These are phyloP conservation scores for Phytophthora pseudosyringae DNA, from an alignment of 352 stramenopile species.

Conservation along the genomic window DNA sequence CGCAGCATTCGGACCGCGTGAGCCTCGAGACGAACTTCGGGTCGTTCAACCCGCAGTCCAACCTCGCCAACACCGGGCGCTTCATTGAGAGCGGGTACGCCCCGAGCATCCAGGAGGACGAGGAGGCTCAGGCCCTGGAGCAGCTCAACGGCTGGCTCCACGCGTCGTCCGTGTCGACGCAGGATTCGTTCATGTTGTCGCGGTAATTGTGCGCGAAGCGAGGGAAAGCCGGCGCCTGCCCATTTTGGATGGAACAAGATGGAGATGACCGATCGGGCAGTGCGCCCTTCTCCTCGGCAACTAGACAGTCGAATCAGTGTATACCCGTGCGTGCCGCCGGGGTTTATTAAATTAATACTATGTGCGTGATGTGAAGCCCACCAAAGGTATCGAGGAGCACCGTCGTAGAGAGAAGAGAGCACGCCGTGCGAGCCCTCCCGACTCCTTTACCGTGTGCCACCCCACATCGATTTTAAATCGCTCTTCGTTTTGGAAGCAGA, in stretches of 20 bases:
- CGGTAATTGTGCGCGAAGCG: slow-evolving; percentile 28
- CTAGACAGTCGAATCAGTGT: slow-evolving; percentile 26
- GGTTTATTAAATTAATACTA: slow-evolving; percentile 39
- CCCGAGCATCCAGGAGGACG: slow-evolving; percentile 72
- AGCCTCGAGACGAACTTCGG: slow-evolving; percentile 81
- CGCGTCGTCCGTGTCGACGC: slow-evolving; percentile 68
- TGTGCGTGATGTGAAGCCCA: slow-evolving; percentile 31
- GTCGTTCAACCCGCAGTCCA: slow-evolving; percentile 60
- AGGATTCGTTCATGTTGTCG: slow-evolving; percentile 54
- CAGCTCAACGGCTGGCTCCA: slow-evolving; percentile 71
- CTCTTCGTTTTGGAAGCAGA: too few species aligned
- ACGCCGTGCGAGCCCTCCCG: too few species aligned
- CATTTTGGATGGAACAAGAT: slow-evolving; percentile 47
- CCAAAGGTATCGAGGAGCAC: slow-evolving; percentile 1
- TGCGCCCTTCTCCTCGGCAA: slow-evolving; percentile 5
- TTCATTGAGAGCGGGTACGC: slow-evolving; percentile 58
- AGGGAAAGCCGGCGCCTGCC: slow-evolving; percentile 15
- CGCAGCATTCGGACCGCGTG: slow-evolving; percentile 62
- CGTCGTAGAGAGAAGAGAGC: not conserved
- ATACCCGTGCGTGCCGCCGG: slow-evolving; percentile 6
- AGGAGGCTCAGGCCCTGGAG: slow-evolving; percentile 65
- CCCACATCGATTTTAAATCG: too few species aligned
- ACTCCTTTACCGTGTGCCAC: too few species aligned
- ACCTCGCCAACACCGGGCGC: slow-evolving; percentile 29
- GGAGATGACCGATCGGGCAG: slow-evolving; percentile 7